These are phyloP conservation scores for Punica granatum DNA, from an alignment of 345 rosid genomes.

Conservation along the genomic window DNA sequence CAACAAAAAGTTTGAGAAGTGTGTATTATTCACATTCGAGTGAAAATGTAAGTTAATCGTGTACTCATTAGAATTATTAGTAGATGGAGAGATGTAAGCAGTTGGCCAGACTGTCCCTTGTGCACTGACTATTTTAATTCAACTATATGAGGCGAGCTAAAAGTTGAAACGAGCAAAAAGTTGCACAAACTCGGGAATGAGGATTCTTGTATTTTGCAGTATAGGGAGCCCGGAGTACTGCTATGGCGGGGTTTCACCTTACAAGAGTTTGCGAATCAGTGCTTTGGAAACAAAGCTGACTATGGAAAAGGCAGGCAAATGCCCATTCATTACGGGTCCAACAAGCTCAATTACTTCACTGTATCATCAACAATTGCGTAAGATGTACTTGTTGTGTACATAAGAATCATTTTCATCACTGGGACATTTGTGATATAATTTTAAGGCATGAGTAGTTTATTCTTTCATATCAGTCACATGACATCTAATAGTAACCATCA, in stretches of 20 bases:
- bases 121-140: background rate
- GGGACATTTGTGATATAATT: background rate
- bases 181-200: background rate
- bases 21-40: background rate
- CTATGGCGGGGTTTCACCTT: constrained; percentile 50
- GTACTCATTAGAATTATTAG: background rate
- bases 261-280: constrained; percentile 50
- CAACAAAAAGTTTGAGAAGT: background rate
- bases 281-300: constrained; percentile 37
- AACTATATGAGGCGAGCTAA: too few species aligned
- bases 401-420: background rate
- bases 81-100: background rate
- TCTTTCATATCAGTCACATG: background rate
- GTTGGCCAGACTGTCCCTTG: background rate
- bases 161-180: background rate
- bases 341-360: constrained; percentile 39
- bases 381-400: constrained; percentile 12
- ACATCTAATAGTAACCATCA: background rate
- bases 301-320: constrained; percentile 57
- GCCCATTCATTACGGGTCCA: constrained; percentile 57
- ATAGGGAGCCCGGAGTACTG: constrained; percentile 58
- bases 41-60: too few species aligned
- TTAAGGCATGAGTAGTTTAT: background rate
- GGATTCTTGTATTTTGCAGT: constrained; percentile 37
- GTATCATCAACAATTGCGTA: constrained; percentile 59